phyloP scores from a whole-genome alignment of 306 rosid species.

The Prunus fruticosa region DNA sequence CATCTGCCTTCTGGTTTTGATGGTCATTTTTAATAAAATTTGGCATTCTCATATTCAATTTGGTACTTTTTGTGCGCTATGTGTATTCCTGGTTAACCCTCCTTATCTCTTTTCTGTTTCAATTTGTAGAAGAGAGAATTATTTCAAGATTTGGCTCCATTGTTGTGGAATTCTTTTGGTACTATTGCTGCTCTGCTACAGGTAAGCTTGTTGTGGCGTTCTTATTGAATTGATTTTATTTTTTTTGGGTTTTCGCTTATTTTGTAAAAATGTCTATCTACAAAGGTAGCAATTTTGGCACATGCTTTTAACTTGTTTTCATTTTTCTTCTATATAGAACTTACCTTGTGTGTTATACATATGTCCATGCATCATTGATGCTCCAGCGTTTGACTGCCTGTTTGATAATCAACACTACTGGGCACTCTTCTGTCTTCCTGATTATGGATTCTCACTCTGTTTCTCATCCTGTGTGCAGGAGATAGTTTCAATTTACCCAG shows the following conservation, averaged over 20 bases:
- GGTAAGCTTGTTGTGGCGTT: slow-evolving; percentile 28
- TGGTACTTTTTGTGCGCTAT: slow-evolving; percentile 20
- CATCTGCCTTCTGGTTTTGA: neutral
- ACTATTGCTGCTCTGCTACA: slow-evolving; percentile 90
- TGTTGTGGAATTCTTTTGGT: slow-evolving; percentile 96
- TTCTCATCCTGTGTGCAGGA: slow-evolving; percentile 44
- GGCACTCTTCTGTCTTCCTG: neutral
- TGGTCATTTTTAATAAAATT: neutral
- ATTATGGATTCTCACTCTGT: neutral
- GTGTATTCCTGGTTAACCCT: slow-evolving; percentile 17
- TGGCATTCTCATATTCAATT: slow-evolving; percentile 25
- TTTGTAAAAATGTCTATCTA: neutral
- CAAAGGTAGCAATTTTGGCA: neutral
- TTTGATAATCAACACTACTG: neutral
- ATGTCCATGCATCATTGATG: neutral
- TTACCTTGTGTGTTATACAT: neutral
- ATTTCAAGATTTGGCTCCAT: slow-evolving; percentile 93
- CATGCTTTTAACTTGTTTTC: neutral
- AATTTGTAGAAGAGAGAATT: slow-evolving; percentile 79
- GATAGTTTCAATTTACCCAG: slow-evolving; percentile 72
- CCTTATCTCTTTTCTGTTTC: slow-evolving; percentile 6
- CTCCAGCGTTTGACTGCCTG: slow-evolving; percentile 8
- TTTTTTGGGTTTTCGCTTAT: neutral
- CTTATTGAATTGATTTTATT: neutral
- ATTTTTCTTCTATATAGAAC: neutral